A percentile compares a stretch with the other conserved stretches of the same genome.
phyloP scores from a whole-genome alignment of 352 stramenopile species.

The Nothophytophthora sp. region DNA sequence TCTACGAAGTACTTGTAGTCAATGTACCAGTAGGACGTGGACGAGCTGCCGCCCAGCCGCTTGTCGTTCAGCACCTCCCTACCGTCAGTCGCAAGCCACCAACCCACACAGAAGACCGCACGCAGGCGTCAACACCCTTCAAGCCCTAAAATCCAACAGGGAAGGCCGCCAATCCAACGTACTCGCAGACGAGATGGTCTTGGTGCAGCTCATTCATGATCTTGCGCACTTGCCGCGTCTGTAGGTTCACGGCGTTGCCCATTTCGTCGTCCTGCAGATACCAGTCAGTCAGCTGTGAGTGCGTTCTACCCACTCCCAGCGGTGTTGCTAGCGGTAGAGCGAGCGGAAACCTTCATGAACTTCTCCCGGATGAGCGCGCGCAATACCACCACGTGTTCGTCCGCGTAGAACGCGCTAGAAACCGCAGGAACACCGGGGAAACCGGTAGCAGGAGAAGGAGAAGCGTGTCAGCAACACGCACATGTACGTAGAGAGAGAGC shows the following conservation, averaged over 20 bases:
- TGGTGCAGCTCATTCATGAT: constrained; percentile 90
- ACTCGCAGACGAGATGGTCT: constrained; percentile 88
- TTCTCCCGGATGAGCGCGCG: constrained; percentile 85
- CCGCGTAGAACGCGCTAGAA: constrained; percentile 84
- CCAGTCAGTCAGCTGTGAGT: not conserved
- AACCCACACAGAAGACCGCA: too few relatives aligned
- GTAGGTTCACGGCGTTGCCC: constrained; percentile 85
- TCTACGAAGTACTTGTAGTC: constrained; percentile 93
- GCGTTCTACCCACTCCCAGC: not conserved
- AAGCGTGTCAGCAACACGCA: not conserved
- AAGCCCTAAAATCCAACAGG: too few relatives aligned
- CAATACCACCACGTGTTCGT: constrained; percentile 88
- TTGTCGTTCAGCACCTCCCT: constrained; percentile 91
- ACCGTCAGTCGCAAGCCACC: not conserved
- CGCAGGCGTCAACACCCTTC: too few relatives aligned
- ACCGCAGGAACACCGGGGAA: not conserved
- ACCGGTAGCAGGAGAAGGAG: not conserved
- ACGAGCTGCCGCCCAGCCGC: constrained; percentile 76
- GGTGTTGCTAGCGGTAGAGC: not conserved
- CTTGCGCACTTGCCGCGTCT: constrained; percentile 88
- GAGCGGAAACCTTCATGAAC: constrained; percentile 74
- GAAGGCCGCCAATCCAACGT: constrained; percentile 5
- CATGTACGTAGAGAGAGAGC: not conserved
- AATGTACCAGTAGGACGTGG: constrained; percentile 92
- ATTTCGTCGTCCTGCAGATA: constrained; percentile 82